Evolutionary conservation across 768 basidiomycete species (phyloP), one percentile per base, ranked within the genome.

Genomic region (Mycena galericulata): DNA sequence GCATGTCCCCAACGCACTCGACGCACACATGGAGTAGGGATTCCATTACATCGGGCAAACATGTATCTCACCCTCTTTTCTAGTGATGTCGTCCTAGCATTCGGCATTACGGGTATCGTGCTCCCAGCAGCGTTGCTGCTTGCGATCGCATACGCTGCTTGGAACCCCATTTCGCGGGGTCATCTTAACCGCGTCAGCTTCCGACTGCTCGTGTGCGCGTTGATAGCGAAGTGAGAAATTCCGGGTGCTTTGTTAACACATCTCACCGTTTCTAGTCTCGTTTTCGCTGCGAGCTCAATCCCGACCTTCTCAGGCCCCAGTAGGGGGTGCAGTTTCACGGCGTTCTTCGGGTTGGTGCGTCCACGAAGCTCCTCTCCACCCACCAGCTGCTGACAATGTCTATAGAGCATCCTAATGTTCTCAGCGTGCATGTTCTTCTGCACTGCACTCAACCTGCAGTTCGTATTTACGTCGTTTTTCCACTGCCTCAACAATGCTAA

Each of bases 61-160:
- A n/a, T 20, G 47, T 49, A 49, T 26, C 47, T 49, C 47, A 49
- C 47, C 47, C 47, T 46, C 45, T 46, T 24, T 46, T 46, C 45
- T 46, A 46, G 45, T 9, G 45, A 46, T 46, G 45, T 46, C 47
- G 22, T 29, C 47, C 27, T 49, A 24, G 20, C 27, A n/a, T n/a
- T n/a, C n/a, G n/a, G n/a, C n/a, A n/a, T n/a, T n/a, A n/a, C n/a
- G n/a, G n/a, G n/a, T n/a, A 49, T 49, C 47, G 47, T 49, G 10
- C 47, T 49, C 47, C 22, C 47, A 49, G 47, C 24, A 49, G 6
- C 20, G 22, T 49, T 49, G 20, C 47, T 49, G 47, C 47, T 49
- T 17, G 47, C 47, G 22, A 49, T 49, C 47, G 47, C 47, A 26
- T 49, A 29, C 20, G 22, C 47, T 24, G 27, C 47, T 24, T 49